Evolutionary conservation across 768 basidiomycete species (phyloP), one percentile per base, ranked within the genome.

Genomic region (Coprinellus micaceus): DNA sequence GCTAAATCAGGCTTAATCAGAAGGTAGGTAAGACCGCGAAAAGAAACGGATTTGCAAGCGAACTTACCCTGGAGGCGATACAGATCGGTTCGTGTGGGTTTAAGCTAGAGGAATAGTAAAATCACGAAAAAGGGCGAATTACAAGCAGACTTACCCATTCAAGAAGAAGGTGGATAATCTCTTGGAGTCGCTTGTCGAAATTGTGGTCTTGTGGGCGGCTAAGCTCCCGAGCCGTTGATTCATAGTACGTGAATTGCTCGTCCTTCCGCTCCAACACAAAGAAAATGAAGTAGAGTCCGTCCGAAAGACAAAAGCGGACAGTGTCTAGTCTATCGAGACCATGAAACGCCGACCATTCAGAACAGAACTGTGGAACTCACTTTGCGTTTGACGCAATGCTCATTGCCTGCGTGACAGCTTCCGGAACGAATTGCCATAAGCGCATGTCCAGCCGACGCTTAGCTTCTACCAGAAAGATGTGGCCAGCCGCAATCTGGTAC

Each of bases 371-470:
- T 41, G 21, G 30, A 21, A 53, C 53, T 45, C 43, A 54, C 53
- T 54, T 54, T 25, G 44, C 17, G 44, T 46, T 54, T 22, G 41
- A 46, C n/a, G 30, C 25, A 17, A 54, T 46, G 10, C 10, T 19
- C 44, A 54, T 54, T 29, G 53, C 53, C 28, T 54, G 53, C 44
- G 53, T 36, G 22, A 54, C 53, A 25, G 53, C 53, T 46, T 54
- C 53, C 11, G 53, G 53, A 37, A 54, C 26, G 53, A 47, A 47
- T 15, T 9, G 24, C 41, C 7, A 12, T 22, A 53, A 21, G 21
- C 21, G n/a, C 21, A 21, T 25, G n/a, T 13, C 17, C 21, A 9
- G 39, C 5, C 12, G 52, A 43, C 28, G 25, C 28, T 40, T 47
- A 24, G 53, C 44, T 33, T 47, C 25, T 9, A 54, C 33, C 9